Evolutionary conservation across 805 yeast genomes (phyloP).

Genomic region (Lachancea fermentati): DNA sequence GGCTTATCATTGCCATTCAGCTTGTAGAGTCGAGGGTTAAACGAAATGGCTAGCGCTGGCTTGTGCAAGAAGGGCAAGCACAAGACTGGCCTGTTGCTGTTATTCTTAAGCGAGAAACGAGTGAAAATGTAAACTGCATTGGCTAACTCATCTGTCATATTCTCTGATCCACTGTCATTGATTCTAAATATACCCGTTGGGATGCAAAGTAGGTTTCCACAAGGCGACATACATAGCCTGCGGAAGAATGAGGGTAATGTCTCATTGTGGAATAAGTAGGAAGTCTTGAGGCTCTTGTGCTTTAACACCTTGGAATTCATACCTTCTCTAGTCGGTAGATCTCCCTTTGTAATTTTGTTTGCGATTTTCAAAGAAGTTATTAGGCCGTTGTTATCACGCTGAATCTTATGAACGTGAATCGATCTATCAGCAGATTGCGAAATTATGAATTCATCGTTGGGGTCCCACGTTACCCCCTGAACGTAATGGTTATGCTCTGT

Average conservation of each 20-base stretch:
- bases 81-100: conserved; percentile 61
- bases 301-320: conserved; percentile 13
- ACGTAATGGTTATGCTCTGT: conserved; percentile 79
- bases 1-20: conserved; percentile 11
- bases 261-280: conserved; percentile 71
- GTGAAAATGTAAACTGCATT: conserved; percentile 80
- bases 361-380: conserved; percentile 21
- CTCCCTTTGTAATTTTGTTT: conserved; percentile 50
- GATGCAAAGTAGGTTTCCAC: conserved; percentile 73
- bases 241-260: conserved; percentile 87
- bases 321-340: conserved; percentile 39
- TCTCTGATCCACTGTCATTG: conserved; percentile 14
- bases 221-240: conserved; percentile 80
- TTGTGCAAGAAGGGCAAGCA: conserved; percentile 73
- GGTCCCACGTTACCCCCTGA: conserved; percentile 97
- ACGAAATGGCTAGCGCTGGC: conserved; percentile 79
- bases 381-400: conserved; percentile 11
- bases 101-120: conserved; percentile 48
- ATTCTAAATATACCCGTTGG: conserved; percentile 65
- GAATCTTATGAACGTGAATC: conserved; percentile 54
- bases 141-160: conserved; percentile 36
- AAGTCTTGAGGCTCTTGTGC: conserved; percentile 28
- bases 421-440: conserved; percentile 89
- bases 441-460: conserved; percentile 65
- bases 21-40: conserved; percentile 62